These are phyloP conservation scores for Prunus fruticosa DNA, from an alignment of 306 rosid species.

Conservation along the genomic window DNA sequence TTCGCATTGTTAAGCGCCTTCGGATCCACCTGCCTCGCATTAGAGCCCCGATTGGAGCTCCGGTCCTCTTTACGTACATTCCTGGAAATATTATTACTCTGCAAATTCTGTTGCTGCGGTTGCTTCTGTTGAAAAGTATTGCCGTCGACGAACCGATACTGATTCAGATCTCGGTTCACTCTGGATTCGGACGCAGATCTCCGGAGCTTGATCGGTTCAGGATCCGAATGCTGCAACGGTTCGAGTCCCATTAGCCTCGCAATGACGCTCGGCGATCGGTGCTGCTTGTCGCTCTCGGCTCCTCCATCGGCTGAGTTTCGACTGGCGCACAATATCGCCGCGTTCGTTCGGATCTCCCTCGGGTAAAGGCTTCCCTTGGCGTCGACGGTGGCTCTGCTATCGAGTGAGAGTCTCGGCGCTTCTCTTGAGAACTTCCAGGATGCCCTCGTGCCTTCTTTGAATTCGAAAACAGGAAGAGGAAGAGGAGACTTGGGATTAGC, in stretches of 20 bases:
- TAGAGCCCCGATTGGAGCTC: constrained; percentile 22
- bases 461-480: constrained; percentile 60
- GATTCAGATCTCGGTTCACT: constrained; percentile 61
- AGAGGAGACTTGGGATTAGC: constrained; percentile 32
- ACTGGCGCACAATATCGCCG: constrained; percentile 29
- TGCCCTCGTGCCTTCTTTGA: constrained; percentile 75
- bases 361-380: constrained; percentile 71
- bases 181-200: constrained; percentile 95
- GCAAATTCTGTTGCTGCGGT: constrained; percentile 25
- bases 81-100: constrained; percentile 11
- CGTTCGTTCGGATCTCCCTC: constrained; percentile 58
- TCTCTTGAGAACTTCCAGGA: constrained; percentile 91
- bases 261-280: constrained; percentile 84
- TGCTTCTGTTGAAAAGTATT: constrained; percentile 42
- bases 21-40: constrained; percentile 40
- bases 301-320: constrained; percentile 27
- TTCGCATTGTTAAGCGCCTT: constrained; percentile 26
- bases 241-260: constrained; percentile 93
- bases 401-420: constrained; percentile 86
- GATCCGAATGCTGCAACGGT: constrained; percentile 43
- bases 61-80: constrained; percentile 33
- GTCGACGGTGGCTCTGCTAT: constrained; percentile 85
- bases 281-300: constrained; percentile 51
- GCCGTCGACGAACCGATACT: constrained; percentile 52
- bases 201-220: constrained; percentile 61